Evolutionary conservation across 2,329 filamentous ascomycete species (phyloP).

Genomic region (Didymella sp.): DNA sequence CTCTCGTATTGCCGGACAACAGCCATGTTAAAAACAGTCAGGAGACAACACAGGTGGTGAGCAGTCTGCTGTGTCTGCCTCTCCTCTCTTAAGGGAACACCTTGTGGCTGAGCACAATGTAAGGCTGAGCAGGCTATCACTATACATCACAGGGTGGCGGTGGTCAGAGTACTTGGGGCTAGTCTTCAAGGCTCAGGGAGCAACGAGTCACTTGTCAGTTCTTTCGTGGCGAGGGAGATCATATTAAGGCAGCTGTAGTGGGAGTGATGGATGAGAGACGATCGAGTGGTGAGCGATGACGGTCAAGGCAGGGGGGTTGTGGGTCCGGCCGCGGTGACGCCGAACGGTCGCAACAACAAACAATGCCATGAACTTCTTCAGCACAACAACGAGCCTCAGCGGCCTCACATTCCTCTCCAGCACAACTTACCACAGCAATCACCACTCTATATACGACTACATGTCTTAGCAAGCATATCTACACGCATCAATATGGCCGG

Average conservation of each 20-base stretch:
- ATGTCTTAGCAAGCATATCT: conserved; percentile 20
- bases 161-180: no score
- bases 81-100: no score
- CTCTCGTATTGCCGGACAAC: no score
- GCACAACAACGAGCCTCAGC: conserved; percentile 4
- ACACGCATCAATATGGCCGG: conserved; percentile 35
- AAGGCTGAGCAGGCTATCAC: no score
- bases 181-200: no score
- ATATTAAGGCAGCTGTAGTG: background rate
- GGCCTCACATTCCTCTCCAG: background rate
- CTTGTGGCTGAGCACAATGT: no score
- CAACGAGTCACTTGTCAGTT: no score
- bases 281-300: conserved; percentile 7
- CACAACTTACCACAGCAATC: conserved; percentile 1
- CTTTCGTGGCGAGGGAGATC: background rate
- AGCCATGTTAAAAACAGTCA: no score
- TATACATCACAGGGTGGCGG: no score
- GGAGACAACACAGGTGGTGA: no score
- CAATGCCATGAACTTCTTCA: background rate
- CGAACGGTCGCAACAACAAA: conserved; percentile 17
- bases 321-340: conserved; percentile 2
- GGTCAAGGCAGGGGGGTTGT: background rate
- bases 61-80: no score
- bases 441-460: background rate
- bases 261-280: background rate